Percentiles rank a stretch among this genome's conserved stretches.
These are phyloP conservation scores for Cutaneotrichosporon curvatum DNA, from an alignment of 1,284 basidiomycete genomes.

Conservation along the genomic window DNA sequence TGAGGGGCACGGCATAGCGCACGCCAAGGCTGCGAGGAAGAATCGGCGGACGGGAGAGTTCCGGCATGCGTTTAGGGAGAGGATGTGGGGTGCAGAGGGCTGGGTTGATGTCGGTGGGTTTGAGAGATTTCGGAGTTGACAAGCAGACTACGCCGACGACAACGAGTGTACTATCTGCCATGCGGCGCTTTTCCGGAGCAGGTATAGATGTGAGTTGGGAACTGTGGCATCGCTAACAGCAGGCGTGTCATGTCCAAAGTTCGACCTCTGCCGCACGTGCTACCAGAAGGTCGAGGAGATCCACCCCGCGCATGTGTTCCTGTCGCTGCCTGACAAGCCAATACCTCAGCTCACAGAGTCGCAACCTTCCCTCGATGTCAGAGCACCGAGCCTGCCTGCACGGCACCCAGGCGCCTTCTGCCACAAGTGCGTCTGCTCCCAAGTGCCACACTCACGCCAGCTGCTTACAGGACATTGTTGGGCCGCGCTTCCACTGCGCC, in stretches of 20 bases:
- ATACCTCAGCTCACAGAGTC: conserved; percentile 10
- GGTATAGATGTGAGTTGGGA: conserved; percentile 62
- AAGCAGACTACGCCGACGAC: conserved; percentile 54
- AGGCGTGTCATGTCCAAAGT: conserved; percentile 63
- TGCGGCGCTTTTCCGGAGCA: conserved; percentile 54
- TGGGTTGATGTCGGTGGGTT: conserved; percentile 79
- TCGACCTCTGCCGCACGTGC: conserved; percentile 72
- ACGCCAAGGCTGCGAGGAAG: conserved; percentile 50
- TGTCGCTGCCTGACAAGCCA: conserved; percentile 59
- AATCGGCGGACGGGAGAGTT: conserved; percentile 50
- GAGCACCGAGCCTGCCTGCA: conserved; percentile 5
- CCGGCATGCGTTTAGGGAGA: conserved; percentile 75
- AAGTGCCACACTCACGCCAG: conserved; percentile 46
- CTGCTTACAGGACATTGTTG: conserved; percentile 78
- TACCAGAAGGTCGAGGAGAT: conserved; percentile 64
- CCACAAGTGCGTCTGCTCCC: conserved; percentile 55
- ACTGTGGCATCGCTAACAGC: background rate
- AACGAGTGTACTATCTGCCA: conserved; percentile 70
- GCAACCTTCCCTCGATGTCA: background rate
- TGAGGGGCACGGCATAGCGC: conserved; percentile 64
- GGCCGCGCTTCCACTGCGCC: conserved; percentile 81
- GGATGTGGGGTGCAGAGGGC: conserved; percentile 67
- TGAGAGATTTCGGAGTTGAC: conserved; percentile 1
- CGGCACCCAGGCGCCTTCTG: conserved; percentile 46
- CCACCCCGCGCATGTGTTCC: conserved; percentile 77